These are phyloP conservation scores for Neoscytalidium dimidiatum DNA, from an alignment of 2,329 filamentous ascomycete genomes.

Conservation along the genomic window DNA sequence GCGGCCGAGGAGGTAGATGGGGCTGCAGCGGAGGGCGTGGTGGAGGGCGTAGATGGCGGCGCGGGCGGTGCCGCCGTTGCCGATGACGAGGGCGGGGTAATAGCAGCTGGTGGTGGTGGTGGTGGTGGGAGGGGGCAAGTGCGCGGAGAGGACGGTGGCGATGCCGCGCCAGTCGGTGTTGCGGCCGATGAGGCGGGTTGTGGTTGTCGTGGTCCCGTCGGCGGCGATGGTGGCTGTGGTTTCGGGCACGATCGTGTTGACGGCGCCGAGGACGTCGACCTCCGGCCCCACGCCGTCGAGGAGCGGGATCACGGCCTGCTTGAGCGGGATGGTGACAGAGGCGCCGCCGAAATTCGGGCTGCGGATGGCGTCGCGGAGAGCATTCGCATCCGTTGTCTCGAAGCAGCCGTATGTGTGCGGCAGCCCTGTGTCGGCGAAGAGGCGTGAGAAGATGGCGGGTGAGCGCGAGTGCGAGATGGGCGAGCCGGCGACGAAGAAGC, in stretches of 20 bases:
- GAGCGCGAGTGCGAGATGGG: constrained; percentile 83
- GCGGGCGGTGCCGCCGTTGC: constrained; percentile 87
- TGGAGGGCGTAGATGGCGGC: constrained; percentile 83
- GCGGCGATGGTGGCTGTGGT: constrained; percentile 36
- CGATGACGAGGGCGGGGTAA: constrained; percentile 71
- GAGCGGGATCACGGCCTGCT: constrained; percentile 80
- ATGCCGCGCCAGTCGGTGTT: constrained; percentile 98
- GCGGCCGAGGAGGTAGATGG: constrained; percentile 85
- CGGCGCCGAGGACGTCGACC: constrained; percentile 81
- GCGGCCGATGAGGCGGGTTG: constrained; percentile 70
- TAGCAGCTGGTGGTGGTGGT: constrained; percentile 26
- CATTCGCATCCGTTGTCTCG: constrained; percentile 68
- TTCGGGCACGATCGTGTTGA: constrained; percentile 88
- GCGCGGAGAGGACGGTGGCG: constrained; percentile 67
- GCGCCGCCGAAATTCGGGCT: constrained; percentile 82
- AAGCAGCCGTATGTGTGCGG: constrained; percentile 76
- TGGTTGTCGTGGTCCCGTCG: constrained; percentile 45
- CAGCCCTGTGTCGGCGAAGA: constrained; percentile 76
- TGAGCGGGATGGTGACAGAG: constrained; percentile 93
- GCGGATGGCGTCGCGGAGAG: constrained; percentile 65
- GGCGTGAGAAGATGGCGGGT: constrained; percentile 82
- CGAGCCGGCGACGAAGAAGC: constrained; percentile 85
- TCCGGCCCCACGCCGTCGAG: constrained; percentile 80
- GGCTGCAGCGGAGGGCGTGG: constrained; percentile 76
- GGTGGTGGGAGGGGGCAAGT: background rate